phyloP scores from a whole-genome alignment of 495 filamentous ascomycete species.

The Trichoderma asperelloides region DNA sequence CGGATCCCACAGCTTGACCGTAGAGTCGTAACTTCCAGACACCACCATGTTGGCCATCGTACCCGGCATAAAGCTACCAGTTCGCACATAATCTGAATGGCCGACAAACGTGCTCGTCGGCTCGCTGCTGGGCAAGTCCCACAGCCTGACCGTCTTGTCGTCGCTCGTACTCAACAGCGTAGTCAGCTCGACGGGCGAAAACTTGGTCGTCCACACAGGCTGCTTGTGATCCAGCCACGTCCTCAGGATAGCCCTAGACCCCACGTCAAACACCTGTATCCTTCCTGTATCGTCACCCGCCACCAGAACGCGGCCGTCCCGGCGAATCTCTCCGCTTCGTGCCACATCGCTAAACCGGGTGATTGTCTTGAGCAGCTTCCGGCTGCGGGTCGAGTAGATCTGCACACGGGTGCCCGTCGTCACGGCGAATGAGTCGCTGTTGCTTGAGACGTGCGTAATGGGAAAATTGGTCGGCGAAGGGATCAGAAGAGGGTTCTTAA shows the following conservation, averaged over 20 bases:
- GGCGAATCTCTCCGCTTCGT: slow-evolving; percentile 74
- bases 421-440: slow-evolving; percentile 77
- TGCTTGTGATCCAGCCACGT: slow-evolving; percentile 95
- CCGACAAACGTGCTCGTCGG: slow-evolving; percentile 73
- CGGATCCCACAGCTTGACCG: slow-evolving; percentile 89
- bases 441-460: slow-evolving; percentile 32
- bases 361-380: slow-evolving; percentile 84
- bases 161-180: slow-evolving; percentile 76
- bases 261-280: slow-evolving; percentile 91
- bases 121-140: slow-evolving; percentile 79
- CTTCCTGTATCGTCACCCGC: slow-evolving; percentile 84
- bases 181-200: slow-evolving; percentile 78
- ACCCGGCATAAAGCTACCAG: slow-evolving; percentile 76
- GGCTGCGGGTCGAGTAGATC: slow-evolving; percentile 80
- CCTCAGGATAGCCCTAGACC: slow-evolving; percentile 81
- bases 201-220: slow-evolving; percentile 85
- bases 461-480: slow-evolving; percentile 62
- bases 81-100: slow-evolving; percentile 86
- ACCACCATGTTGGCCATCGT: slow-evolving; percentile 66
- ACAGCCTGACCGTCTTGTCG: slow-evolving; percentile 83
- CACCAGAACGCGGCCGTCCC: slow-evolving; percentile 80
- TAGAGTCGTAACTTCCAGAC: slow-evolving; percentile 88
- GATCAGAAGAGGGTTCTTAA: slow-evolving; percentile 78
- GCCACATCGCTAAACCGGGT: slow-evolving; percentile 84
- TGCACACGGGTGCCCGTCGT: slow-evolving; percentile 87